Evolutionary conservation across 2,329 filamentous ascomycete species (phyloP), one percentile per base, ranked within the genome.

Genomic region (Colletotrichum musae): DNA sequence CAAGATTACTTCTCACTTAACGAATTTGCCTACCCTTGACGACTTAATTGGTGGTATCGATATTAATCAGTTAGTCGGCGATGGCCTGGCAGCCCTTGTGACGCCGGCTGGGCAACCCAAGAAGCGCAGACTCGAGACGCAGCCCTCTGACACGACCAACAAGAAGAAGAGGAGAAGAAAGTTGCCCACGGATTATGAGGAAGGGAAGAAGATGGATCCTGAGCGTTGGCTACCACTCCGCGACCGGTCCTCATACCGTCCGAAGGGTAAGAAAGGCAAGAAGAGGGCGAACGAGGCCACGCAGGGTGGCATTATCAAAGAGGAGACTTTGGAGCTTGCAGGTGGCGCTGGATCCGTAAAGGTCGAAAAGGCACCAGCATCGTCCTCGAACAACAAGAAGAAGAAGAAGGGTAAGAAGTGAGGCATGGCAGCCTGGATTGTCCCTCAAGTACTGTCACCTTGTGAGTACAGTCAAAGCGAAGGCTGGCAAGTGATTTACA

Each of bases 171-270:
- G 87, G 75, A 84, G 87, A 77, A 87, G 84, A 65, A 89, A 88
- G 74, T 84, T 93, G 75, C 92, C 92, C 39, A 94, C 93, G 81
- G 87, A 91, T 75, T 93, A 89, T 76, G 93, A 94, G 68, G 88
- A 93, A 60, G 89, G 87, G 74, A 97, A 94, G 85, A 91, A 90
- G 72, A 88, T 93, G 41, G 96, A 99, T 79, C 91, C 94, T 0
- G 96, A 99, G 81, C 88, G 96, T 71, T 99, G 96, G 96, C 82
- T 99, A 70, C 95, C 96, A 13, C 85, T 98, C 75, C 91, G 93
- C 60, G 96, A 99, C 79, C 88, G 96, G 66, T 96, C 93, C 74
- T 93, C 90, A 48, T 99, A 97, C 81, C 86, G 93, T 56, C 94
- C 95, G 7, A 97, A 96, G 84, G 94, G 94, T 6, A 94, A 93